Percentiles rank a stretch among this genome's conserved stretches.
Conservation (phyloP, 2,329 filamentous ascomycete species). For the Cladosporium sp. region DNA sequence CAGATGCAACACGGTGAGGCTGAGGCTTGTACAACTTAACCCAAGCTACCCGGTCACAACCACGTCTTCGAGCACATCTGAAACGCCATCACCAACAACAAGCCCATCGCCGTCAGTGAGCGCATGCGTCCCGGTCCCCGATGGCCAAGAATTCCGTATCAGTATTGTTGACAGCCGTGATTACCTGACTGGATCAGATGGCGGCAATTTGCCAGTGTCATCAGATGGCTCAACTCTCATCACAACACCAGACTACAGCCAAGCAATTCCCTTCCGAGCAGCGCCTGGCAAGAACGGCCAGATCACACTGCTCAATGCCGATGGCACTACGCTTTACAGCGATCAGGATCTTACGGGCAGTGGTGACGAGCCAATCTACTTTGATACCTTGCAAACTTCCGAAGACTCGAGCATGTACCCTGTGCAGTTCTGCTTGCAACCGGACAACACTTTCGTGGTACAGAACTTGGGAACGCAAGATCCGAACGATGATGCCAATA, state of each 20-base stretch:
- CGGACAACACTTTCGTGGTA: conserved; percentile 3
- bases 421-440: conserved; percentile 8
- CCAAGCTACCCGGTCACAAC: neutral
- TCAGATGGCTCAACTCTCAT: neutral
- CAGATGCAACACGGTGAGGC: neutral
- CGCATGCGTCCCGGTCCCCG: neutral
- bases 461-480: neutral
- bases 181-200: neutral
- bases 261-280: neutral
- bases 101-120: neutral
- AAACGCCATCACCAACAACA: neutral
- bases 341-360: conserved; percentile 2
- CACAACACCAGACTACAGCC: neutral
- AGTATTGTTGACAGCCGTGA: neutral
- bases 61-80: neutral
- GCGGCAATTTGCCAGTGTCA: neutral
- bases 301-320: neutral
- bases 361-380: neutral
- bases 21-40: neutral
- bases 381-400: neutral
- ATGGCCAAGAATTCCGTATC: neutral
- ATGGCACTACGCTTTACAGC: conserved; percentile 3
- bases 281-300: neutral
- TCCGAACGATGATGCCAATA: conserved; percentile 1
- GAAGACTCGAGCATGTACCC: neutral